Percentiles rank a stretch among this genome's conserved stretches.
These are phyloP conservation scores for Byssochlamys sp. DNA, from an alignment of 2,329 filamentous ascomycete species.

Conservation along the genomic window DNA sequence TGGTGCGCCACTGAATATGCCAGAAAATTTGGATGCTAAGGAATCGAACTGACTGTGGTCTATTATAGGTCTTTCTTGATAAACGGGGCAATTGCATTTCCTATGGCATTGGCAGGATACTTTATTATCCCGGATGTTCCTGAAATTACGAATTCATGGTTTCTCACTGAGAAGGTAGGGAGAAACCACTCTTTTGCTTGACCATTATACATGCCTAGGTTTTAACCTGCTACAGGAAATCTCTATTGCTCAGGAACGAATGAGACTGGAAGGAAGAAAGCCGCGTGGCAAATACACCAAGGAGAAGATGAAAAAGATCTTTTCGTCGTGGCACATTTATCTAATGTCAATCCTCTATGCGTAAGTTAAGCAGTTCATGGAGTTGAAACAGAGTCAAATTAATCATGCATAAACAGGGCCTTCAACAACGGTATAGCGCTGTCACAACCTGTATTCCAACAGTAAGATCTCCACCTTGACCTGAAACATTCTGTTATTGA, in stretches of 20 bases:
- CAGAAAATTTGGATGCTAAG: neutral
- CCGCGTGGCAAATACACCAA: constrained; percentile 38
- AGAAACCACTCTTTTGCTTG: neutral
- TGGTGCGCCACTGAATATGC: constrained; percentile 21
- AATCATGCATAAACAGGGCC: constrained; percentile 19
- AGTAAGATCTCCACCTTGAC: constrained; percentile 16
- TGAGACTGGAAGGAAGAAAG: constrained; percentile 42
- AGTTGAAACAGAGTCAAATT: neutral
- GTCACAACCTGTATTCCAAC: constrained; percentile 48
- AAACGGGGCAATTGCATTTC: constrained; percentile 45
- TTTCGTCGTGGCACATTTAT: constrained; percentile 57
- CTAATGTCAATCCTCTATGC: constrained; percentile 50
- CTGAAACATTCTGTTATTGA: neutral
- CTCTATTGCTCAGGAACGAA: constrained; percentile 38
- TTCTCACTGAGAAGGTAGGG: constrained; percentile 33
- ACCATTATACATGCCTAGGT: neutral
- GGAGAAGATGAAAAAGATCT: constrained; percentile 50
- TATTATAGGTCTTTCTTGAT: constrained; percentile 39
- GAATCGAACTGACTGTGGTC: neutral
- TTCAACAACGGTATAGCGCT: constrained; percentile 53
- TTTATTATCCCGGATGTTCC: constrained; percentile 43
- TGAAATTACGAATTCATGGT: constrained; percentile 42
- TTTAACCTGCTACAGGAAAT: constrained; percentile 27
- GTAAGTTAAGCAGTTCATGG: constrained; percentile 13
- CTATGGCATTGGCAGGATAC: constrained; percentile 43